phyloP scores from a whole-genome alignment of 805 yeast species.

The Spathaspora boniae region DNA sequence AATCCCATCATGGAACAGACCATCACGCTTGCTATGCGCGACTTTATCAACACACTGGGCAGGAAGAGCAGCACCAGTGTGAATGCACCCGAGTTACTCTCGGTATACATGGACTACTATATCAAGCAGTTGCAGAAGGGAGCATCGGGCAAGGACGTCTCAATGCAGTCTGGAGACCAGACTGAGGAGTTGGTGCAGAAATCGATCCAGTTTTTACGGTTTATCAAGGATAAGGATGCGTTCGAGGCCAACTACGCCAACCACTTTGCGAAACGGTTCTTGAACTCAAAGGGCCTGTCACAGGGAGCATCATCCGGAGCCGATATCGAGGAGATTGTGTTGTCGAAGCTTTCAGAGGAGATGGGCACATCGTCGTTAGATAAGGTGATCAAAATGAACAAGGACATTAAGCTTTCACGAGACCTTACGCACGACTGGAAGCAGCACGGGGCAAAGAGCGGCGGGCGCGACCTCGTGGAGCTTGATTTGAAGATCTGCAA shows the following conservation, averaged over 20 bases:
- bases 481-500: conserved; percentile 42
- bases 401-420: conserved; percentile 58
- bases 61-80: conserved; percentile 25
- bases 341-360: conserved; percentile 67
- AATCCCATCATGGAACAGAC: conserved; percentile 51
- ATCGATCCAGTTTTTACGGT: conserved; percentile 61
- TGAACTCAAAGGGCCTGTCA: conserved; percentile 30
- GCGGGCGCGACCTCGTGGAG: conserved; percentile 20
- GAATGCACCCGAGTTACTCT: conserved; percentile 38
- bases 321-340: conserved; percentile 68
- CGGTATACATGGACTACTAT: conserved; percentile 37
- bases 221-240: conserved; percentile 76
- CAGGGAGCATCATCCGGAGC: conserved; percentile 23
- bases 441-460: conserved; percentile 12
- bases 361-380: conserved; percentile 77
- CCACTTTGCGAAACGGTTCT: conserved; percentile 77
- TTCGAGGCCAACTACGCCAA: conserved; percentile 83
- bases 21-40: conserved; percentile 58
- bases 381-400: conserved; percentile 81
- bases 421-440: conserved; percentile 40
- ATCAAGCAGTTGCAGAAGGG: conserved; percentile 33
- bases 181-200: conserved; percentile 44
- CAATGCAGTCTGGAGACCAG: conserved; percentile 15
- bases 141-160: conserved; percentile 9
- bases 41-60: conserved; percentile 47